Percentiles rank a stretch among this genome's conserved stretches.
Evolutionary conservation across 2,329 filamentous ascomycete genomes (phyloP).

Genomic region (Fusarium humuli): DNA sequence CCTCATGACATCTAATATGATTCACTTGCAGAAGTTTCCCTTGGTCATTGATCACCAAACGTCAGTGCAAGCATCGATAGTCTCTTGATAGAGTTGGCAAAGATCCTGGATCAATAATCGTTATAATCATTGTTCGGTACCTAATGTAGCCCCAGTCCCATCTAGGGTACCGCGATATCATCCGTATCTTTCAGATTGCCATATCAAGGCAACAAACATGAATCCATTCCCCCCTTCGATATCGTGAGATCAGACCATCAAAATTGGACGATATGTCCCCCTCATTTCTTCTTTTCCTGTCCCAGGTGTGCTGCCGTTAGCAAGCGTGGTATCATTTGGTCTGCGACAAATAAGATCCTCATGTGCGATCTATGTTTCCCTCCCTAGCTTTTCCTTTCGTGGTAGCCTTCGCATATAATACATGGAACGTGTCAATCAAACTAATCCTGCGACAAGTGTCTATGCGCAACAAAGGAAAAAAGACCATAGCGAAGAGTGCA

Average conservation of each 20-base stretch:
- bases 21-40: background rate
- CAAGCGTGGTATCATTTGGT: conserved; percentile 39
- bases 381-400: conserved; percentile 7
- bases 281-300: background rate
- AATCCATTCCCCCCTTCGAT: conserved; percentile 3
- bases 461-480: conserved; percentile 40
- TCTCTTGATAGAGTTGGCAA: background rate
- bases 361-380: conserved; percentile 28
- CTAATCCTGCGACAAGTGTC: conserved; percentile 16
- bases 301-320: conserved; percentile 18
- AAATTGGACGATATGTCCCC: conserved; percentile 9
- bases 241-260: conserved; percentile 22
- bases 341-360: conserved; percentile 23
- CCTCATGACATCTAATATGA: background rate
- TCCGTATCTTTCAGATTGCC: conserved; percentile 15
- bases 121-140: conserved; percentile 16
- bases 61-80: background rate
- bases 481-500: conserved; percentile 1
- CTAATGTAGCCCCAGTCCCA: conserved; percentile 7
- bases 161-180: conserved; percentile 13
- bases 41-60: background rate
- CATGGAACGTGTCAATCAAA: conserved; percentile 37
- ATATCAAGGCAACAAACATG: conserved; percentile 16
- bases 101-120: background rate
- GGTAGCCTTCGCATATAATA: conserved; percentile 33